These are phyloP conservation scores for Fistulifera pelliculosa DNA, from an alignment of 108 stramenopile species.

Conservation along the genomic window DNA sequence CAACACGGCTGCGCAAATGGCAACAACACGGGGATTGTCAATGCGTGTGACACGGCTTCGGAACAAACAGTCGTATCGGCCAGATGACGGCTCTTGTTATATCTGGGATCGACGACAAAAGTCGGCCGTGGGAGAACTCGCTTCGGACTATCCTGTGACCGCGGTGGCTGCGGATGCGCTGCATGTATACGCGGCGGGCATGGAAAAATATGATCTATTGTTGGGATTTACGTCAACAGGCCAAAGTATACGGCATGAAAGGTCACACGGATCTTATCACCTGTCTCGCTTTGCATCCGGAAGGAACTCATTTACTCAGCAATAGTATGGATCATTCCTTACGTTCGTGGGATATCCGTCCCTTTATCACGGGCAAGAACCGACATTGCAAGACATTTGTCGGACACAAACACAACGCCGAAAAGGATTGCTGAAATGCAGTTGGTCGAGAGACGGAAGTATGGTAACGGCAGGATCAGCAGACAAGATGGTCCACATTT, in stretches of 20 bases:
- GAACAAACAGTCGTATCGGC: constrained; percentile 47
- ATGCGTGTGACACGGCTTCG: constrained; percentile 31
- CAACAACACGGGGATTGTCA: constrained; percentile 62
- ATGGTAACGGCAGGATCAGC: constrained; percentile 82
- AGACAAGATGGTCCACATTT: constrained; percentile 81
- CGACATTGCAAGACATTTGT: constrained; percentile 54
- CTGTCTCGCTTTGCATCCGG: constrained; percentile 56
- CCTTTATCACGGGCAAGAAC: constrained; percentile 39
- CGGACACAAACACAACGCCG: constrained; percentile 70
- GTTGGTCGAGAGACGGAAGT: constrained; percentile 76
- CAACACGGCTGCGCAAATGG: constrained; percentile 40
- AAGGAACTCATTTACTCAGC: constrained; percentile 69
- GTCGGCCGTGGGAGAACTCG: constrained; percentile 29
- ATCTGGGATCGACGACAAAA: constrained; percentile 72
- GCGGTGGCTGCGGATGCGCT: constrained; percentile 63
- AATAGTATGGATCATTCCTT: constrained; percentile 82
- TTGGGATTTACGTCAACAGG: constrained; percentile 46
- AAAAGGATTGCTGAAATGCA: constrained; percentile 78
- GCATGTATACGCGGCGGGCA: constrained; percentile 74
- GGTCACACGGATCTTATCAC: constrained; percentile 83
- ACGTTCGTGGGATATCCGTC: constrained; percentile 70
- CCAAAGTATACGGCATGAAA: constrained; percentile 38
- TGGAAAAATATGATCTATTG: constrained; percentile 77
- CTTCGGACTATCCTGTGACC: constrained; percentile 45
- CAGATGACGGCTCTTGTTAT: constrained; percentile 57